These are phyloP conservation scores for Parietichytrium sp. DNA, from an alignment of 108 stramenopile species.

Conservation along the genomic window DNA sequence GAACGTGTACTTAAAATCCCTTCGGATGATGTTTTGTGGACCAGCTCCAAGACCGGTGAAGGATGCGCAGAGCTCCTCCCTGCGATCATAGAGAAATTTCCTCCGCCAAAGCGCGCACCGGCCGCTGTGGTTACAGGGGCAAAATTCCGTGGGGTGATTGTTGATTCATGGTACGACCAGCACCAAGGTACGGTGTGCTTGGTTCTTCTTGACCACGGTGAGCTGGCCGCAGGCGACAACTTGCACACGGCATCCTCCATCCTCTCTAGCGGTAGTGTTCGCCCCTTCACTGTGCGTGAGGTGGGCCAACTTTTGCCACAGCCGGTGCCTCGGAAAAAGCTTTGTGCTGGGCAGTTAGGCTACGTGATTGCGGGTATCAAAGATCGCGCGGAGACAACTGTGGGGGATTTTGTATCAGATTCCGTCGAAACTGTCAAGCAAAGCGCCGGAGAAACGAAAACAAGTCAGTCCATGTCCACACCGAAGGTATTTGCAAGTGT, in stretches of 20 bases:
- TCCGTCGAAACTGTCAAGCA: constrained; percentile 47
- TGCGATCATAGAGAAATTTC: constrained; percentile 16
- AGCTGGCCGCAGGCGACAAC: constrained; percentile 58
- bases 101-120: not conserved
- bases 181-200: constrained; percentile 89
- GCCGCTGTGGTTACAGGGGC: not conserved
- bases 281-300: constrained; percentile 75
- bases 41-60: constrained; percentile 39
- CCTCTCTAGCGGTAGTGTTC: constrained; percentile 41
- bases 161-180: constrained; percentile 91
- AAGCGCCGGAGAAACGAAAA: not conserved
- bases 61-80: constrained; percentile 16
- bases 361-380: constrained; percentile 83
- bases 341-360: constrained; percentile 85
- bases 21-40: constrained; percentile 34
- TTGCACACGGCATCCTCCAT: not conserved
- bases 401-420: constrained; percentile 79
- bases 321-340: constrained; percentile 60
- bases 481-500: constrained; percentile 92
- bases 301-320: constrained; percentile 85
- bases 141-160: constrained; percentile 73
- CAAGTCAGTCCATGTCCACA: constrained; percentile 50
- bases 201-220: constrained; percentile 90
- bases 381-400: constrained; percentile 82
- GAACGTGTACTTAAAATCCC: constrained; percentile 81